Base-by-base conservation (phyloP, 805 yeast species). In the Wickerhamomyces bisporus region DNA sequence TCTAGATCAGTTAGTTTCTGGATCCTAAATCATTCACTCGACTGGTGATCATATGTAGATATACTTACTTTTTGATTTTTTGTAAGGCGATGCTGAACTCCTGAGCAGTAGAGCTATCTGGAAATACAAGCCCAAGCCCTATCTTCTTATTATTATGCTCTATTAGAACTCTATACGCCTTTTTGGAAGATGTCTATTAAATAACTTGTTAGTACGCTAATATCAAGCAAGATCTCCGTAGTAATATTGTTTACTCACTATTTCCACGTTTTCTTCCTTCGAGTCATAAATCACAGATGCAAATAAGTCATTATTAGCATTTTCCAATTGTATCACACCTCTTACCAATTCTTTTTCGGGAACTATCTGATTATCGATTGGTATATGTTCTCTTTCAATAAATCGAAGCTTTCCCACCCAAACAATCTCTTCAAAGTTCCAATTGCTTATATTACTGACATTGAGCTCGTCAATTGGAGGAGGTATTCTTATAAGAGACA, bases 71-170 rank as follows among this genome's bases (percentile, higher is more conserved):
- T 27, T 45, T 53, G 35, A 52, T 63, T 21, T 54, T 58, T 43
- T 64, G 67, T 26, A 64, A 44, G 11, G 66, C 62, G 15, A 62
- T 49, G 35, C 58, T 60, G 45, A 66, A 66, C 24, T 62, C 69
- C 35, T 60, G 54, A 14, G 66, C 55, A 28, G 50, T 56, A 26
- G 45, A 35, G 21, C 60, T 44, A 46, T 64, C 64, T 3, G 46
- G 49, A 38, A 68, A 66, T 12, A 64, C 64, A 36, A 69, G 44
- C 5, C 75, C 74, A n/a, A 70, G 48, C 18, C 62, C 63, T 11
- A 70, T 61, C n/a, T 52, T 53, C 39, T 57, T 45, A 4, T 40
- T 53, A 14, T 51, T 50, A 32, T 58, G 56, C n/a, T 51, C 55
- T 23, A 65, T 53, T 7, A 64, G 38, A 6, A 69, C 50, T 18